Evolutionary conservation across 805 yeast genomes (phyloP), one percentile per base, ranked within the genome.

Genomic region (Yamadazyma laniorum): DNA sequence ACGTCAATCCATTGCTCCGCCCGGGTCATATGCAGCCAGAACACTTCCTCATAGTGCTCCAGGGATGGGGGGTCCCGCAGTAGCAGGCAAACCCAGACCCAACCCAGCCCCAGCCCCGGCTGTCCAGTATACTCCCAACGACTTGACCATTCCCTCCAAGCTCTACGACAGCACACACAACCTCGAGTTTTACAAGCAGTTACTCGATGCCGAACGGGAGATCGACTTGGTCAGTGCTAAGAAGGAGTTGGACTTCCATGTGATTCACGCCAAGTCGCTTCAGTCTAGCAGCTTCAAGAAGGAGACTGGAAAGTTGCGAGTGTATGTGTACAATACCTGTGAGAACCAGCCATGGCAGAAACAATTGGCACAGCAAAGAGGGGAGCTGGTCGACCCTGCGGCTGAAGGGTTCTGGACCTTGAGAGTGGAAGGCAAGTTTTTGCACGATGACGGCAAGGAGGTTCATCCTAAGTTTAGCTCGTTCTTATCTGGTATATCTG

Each of bases 311-410:
- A 70, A 74, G 11, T 70, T 93, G 50, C 77, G 98, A 40, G 75
- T 93, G 13, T 91, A 81, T 55, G 70, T 93, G 14, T 88, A 90
- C 52, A 88, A 86, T 56, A 82, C 87, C 4, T 69, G 84, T 21
- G 85, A 82, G 44, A 85, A 86, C 57, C 98, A 91, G 63, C 86
- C 91, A 30, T 93, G 98, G 98, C 74, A 69, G 43, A 56, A 56
- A 23, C 63, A 59, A 42, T 50, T 57, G 30, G 43, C 42, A 13
- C 59, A 57, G 35, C 45, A 48, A 32, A 51, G 53, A n/a, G 38
- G 46, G 3, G 41, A 45, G 11, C 12, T 40, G 3, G 36, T 50
- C 3, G 58, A 56, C 27, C 49, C 50, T 1, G 35, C 53, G 5
- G 48, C 47, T 5, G 77, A 71, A 30, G 74, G 86, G 3, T 58